Evolutionary conservation across 2,329 filamentous ascomycete genomes (phyloP).

Genomic region (Hymenoscyphus repandus): DNA sequence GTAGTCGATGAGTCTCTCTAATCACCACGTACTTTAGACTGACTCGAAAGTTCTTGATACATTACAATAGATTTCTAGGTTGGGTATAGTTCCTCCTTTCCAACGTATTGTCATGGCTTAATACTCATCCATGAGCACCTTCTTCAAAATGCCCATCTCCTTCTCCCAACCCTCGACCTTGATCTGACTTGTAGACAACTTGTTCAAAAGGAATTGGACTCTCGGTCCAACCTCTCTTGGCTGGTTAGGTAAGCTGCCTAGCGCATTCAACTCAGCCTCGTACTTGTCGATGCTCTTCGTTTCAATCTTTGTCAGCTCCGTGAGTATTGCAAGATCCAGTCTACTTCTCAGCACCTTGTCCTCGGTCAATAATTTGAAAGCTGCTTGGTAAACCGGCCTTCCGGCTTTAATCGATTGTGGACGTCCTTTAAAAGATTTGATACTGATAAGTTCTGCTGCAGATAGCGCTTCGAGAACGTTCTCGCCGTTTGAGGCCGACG

Average conservation of each 20-base stretch:
- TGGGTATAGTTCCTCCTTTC: constrained; percentile 14
- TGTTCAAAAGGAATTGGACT: constrained; percentile 66
- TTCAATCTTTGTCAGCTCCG: constrained; percentile 66
- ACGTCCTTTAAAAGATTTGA: constrained; percentile 68
- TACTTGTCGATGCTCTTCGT: constrained; percentile 69
- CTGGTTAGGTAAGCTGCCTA: constrained; percentile 67
- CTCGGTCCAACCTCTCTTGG: constrained; percentile 63
- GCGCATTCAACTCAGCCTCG: constrained; percentile 67
- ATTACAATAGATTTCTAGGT: constrained; percentile 6
- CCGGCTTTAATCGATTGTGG: constrained; percentile 74
- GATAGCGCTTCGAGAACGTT: constrained; percentile 73
- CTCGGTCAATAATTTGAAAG: constrained; percentile 66
- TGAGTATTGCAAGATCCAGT: constrained; percentile 66
- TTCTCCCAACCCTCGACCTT: constrained; percentile 71
- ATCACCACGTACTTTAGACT: too few relatives aligned
- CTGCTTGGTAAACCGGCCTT: constrained; percentile 79
- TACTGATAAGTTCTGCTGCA: constrained; percentile 78
- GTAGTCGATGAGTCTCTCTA: too few relatives aligned
- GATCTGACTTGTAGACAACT: constrained; percentile 66
- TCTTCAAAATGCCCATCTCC: constrained; percentile 68
- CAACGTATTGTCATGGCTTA: constrained; percentile 7
- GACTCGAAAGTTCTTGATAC: too few relatives aligned
- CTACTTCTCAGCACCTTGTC: constrained; percentile 70
- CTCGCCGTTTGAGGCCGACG: constrained; percentile 58
- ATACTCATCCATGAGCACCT: constrained; percentile 52